A percentile compares a stretch with the other conserved stretches of the same genome.
phyloP scores from a whole-genome alignment of 441 rosid genomes.

The Pelargonium citronellum region DNA sequence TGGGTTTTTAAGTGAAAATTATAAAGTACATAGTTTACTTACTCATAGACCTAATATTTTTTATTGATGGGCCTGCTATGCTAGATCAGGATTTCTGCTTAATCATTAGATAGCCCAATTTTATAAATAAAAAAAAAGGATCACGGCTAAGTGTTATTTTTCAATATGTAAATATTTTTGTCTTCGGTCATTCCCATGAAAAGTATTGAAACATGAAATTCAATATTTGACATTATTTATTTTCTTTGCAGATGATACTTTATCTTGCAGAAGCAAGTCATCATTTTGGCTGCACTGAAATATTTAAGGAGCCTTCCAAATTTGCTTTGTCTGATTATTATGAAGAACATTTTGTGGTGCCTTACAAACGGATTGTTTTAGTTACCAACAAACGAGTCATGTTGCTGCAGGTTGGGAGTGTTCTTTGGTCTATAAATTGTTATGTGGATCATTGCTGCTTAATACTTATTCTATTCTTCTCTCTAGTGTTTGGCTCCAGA shows the following conservation, averaged over 20 bases:
- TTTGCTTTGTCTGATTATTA: constrained; percentile 86
- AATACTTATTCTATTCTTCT: constrained; percentile 23
- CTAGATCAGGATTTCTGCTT: too few relatives aligned
- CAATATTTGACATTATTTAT: constrained; percentile 10
- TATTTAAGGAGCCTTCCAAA: constrained; percentile 95
- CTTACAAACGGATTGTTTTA: constrained; percentile 70
- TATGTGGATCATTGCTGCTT: constrained; percentile 8
- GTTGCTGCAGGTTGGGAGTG: constrained; percentile 68
- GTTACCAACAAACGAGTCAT: constrained; percentile 80
- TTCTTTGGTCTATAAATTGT: neutral
- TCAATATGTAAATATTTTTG: too few relatives aligned
- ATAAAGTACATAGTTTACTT: too few relatives aligned
- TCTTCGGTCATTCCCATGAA: neutral
- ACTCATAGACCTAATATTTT: too few relatives aligned
- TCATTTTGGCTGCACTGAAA: constrained; percentile 84
- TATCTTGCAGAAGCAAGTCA: constrained; percentile 92
- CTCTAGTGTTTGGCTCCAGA: constrained; percentile 62
- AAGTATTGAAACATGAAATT: neutral
- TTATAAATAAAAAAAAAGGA: too few relatives aligned
- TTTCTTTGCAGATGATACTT: constrained; percentile 70
- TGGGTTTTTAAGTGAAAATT: too few relatives aligned
- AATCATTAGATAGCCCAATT: too few relatives aligned
- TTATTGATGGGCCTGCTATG: too few relatives aligned
- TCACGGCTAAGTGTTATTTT: too few relatives aligned
- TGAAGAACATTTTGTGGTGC: constrained; percentile 78